Conservation (phyloP, 2,329 filamentous ascomycete species). For the Botrytis porri region DNA sequence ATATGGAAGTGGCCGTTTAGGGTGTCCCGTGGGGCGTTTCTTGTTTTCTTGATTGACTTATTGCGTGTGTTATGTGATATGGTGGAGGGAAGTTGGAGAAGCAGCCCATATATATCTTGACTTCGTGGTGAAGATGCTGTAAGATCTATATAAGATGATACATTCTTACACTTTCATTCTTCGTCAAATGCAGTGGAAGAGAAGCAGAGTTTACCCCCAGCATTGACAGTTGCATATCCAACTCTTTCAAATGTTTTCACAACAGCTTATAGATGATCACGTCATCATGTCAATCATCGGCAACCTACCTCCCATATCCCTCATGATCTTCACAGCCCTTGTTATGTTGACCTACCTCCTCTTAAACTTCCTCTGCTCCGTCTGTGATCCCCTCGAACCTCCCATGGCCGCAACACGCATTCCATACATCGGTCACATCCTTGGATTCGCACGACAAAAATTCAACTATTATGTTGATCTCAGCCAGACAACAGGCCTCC, state of each 20-base stretch:
- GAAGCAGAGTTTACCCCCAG: background rate
- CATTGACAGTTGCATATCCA: background rate
- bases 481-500: slow-evolving; percentile 24
- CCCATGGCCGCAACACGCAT: background rate
- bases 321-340: background rate
- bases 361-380: background rate
- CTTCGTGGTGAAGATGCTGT: background rate
- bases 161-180: background rate
- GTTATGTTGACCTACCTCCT: background rate
- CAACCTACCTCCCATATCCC: too few species aligned
- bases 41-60: background rate
- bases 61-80: background rate
- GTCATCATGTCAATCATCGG: background rate
- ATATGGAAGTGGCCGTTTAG: background rate
- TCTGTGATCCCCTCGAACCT: background rate
- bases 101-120: background rate
- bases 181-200: background rate
- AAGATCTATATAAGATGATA: background rate
- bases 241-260: background rate
- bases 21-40: background rate
- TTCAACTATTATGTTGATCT: slow-evolving; percentile 21
- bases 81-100: background rate
- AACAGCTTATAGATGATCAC: background rate
- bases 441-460: slow-evolving; percentile 18
- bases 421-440: slow-evolving; percentile 21